These are phyloP conservation scores for Geotrichum fermentans DNA, from an alignment of 1,139 yeast genomes.

Conservation along the genomic window DNA sequence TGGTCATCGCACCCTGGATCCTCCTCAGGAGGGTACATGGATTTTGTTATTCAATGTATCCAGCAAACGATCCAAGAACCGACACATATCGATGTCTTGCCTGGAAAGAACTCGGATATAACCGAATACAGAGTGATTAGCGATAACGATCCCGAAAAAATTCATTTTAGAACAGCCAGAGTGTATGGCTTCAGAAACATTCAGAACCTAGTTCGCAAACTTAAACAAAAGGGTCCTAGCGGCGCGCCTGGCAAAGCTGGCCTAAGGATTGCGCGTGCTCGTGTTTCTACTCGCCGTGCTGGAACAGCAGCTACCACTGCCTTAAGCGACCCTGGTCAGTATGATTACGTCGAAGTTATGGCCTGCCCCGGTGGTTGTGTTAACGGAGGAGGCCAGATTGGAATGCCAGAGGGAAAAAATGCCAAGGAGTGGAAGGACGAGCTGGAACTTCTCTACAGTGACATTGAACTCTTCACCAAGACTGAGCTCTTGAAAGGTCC, in stretches of 20 bases:
- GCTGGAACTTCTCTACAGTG: conserved; percentile 32
- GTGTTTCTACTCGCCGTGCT: conserved; percentile 14
- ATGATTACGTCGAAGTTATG: conserved; percentile 91
- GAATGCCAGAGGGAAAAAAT: conserved; percentile 41
- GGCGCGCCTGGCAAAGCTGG: conserved; percentile 25
- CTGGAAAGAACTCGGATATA: conserved; percentile 74
- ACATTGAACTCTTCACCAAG: conserved; percentile 23
- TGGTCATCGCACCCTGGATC: conserved; percentile 76
- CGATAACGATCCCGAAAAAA: conserved; percentile 34
- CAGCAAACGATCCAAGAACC: conserved; percentile 25
- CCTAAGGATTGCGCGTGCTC: conserved; percentile 17
- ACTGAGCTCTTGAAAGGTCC: background rate
- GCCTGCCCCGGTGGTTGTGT: conserved; percentile 98
- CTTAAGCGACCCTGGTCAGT: conserved; percentile 51
- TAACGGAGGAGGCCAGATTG: conserved; percentile 92
- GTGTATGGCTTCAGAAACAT: conserved; percentile 92
- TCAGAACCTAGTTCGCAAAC: conserved; percentile 82
- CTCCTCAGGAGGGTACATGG: conserved; percentile 76
- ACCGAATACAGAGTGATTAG: conserved; percentile 58
- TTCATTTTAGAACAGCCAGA: conserved; percentile 64
- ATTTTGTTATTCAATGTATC: conserved; percentile 34
- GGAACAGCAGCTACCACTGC: conserved; percentile 16
- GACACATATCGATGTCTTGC: conserved; percentile 31
- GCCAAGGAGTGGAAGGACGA: conserved; percentile 36
- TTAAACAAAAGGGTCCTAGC: conserved; percentile 47